Conservation (phyloP, 2,329 filamentous ascomycete species). For the Westerdykella aurantiaca region DNA sequence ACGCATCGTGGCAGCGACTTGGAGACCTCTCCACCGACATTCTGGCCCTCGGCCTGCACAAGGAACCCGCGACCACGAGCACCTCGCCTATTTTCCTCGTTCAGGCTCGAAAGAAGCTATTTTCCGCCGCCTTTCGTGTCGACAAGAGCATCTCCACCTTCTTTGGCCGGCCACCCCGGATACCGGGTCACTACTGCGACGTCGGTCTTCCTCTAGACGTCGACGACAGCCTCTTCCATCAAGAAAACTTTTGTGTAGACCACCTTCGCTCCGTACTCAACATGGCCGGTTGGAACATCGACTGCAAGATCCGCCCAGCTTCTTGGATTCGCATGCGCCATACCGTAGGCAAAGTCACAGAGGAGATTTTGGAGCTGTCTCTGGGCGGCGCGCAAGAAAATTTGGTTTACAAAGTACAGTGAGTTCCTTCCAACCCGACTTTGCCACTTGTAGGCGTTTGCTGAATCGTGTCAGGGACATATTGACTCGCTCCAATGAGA, state of each 20-base stretch:
- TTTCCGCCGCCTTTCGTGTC: slow-evolving; percentile 24
- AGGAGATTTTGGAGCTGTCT: slow-evolving; percentile 5
- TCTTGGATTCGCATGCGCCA: slow-evolving; percentile 25
- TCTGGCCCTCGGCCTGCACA: slow-evolving; percentile 12
- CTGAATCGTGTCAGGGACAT: slow-evolving; percentile 18
- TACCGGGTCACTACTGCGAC: slow-evolving; percentile 30
- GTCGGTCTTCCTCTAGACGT: slow-evolving; percentile 28
- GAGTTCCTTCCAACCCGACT: slow-evolving; percentile 3
- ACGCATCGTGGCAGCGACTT: slow-evolving; percentile 31
- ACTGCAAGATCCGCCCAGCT: slow-evolving; percentile 20
- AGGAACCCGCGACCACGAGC: slow-evolving; percentile 33
- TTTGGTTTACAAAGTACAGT: slow-evolving; percentile 27
- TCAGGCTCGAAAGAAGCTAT: slow-evolving; percentile 26
- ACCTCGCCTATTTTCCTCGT: slow-evolving; percentile 27
- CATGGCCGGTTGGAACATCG: slow-evolving; percentile 28
- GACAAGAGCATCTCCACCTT: slow-evolving; percentile 33
- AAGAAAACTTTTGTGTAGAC: too few species aligned
- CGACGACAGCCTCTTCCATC: slow-evolving; percentile 19
- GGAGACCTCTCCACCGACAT: background rate
- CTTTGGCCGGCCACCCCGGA: slow-evolving; percentile 33
- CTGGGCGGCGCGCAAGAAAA: slow-evolving; percentile 27
- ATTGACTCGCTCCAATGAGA: slow-evolving; percentile 19
- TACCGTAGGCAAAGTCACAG: slow-evolving; percentile 25
- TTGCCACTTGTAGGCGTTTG: too few species aligned
- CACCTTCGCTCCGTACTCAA: slow-evolving; percentile 22